Evolutionary conservation across 2,329 filamentous ascomycete genomes (phyloP), one percentile per base, ranked within the genome.

Genomic region (Beauveria sp.): DNA sequence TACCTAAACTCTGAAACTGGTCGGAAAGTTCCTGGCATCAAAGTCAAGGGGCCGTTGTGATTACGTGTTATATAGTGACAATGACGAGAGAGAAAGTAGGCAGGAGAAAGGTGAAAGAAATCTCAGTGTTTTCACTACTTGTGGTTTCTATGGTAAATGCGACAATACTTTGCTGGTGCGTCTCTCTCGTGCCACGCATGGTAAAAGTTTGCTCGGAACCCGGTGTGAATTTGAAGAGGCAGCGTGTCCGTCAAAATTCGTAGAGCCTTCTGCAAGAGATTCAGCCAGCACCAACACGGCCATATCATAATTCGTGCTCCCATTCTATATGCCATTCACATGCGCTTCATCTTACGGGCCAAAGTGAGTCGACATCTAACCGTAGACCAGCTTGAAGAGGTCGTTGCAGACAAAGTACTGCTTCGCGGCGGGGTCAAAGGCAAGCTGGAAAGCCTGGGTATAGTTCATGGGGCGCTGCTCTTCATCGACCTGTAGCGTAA

Each of bases 401-500:
- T 98, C 93, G 82, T 98, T 97, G 80, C 88, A 88, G 73, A 98
- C 89, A 75, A 85, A 97, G 81, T 89, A 96, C 77, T 82, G 86
- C 69, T 86, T 88, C 31, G 40, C 63, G 56, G 70, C 67, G 31
- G 76, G 76, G 61, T 91, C 88, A 64, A 86, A 87, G 67, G 86
- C 76, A 65, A 98, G 88, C 76, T 96, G 89, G 84, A 98, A 98
- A 62, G 84, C 79, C 79, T 98, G 93, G 62, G 88, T 88, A 79
- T 93, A 99, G 83, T 85, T 92, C 88, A 97, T 95, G 50, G 91
- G 90, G 71, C 86, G 86, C 74, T 89, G 82, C 77, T 92, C 87
- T 68, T 93, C 92, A 66, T 96, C 91, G 69, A 96, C 87, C 91
- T 96, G 64, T 50, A 18, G 38, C 5, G 45, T 24, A n/a, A 38